Percentiles rank a stretch among this genome's conserved stretches.
These are phyloP conservation scores for Tilletia horrida DNA, from an alignment of 1,284 basidiomycete species.

Conservation along the genomic window DNA sequence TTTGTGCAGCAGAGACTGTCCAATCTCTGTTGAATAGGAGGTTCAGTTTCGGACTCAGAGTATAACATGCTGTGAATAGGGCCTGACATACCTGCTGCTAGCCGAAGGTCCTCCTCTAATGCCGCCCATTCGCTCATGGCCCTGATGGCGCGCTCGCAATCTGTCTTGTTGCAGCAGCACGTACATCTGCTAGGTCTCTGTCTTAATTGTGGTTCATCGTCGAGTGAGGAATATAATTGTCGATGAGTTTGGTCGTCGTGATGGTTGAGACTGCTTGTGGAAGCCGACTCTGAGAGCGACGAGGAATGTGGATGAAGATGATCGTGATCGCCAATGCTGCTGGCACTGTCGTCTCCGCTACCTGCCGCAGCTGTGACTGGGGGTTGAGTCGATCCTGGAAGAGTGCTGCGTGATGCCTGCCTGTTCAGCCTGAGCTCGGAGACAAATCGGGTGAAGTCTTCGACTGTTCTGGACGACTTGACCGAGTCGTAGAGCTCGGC, in stretches of 20 bases:
- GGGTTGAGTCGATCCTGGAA: slow-evolving; percentile 24
- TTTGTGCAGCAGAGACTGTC: slow-evolving; percentile 78
- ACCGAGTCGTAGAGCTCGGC: slow-evolving; percentile 40
- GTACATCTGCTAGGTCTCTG: slow-evolving; percentile 21
- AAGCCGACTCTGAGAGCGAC: background rate
- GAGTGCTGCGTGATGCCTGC: slow-evolving; percentile 22
- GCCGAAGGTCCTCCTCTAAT: slow-evolving; percentile 49
- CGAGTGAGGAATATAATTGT: slow-evolving; percentile 19
- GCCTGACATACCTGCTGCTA: slow-evolving; percentile 39
- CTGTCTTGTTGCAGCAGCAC: slow-evolving; percentile 47
- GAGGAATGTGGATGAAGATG: background rate
- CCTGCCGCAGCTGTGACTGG: slow-evolving; percentile 15
- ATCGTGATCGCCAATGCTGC: slow-evolving; percentile 24
- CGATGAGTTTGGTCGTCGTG: slow-evolving; percentile 17
- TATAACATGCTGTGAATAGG: background rate
- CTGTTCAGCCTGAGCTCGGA: slow-evolving; percentile 44
- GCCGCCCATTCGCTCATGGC: slow-evolving; percentile 49
- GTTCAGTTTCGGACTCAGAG: background rate
- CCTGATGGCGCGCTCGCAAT: slow-evolving; percentile 39
- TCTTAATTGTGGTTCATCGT: background rate
- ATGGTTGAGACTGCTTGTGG: background rate
- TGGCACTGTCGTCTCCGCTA: slow-evolving; percentile 1
- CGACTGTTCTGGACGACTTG: slow-evolving; percentile 41
- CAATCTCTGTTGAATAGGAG: slow-evolving; percentile 66
- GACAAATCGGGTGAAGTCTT: slow-evolving; percentile 49